Evolutionary conservation across 768 basidiomycete genomes (phyloP), one percentile per base, ranked within the genome.

Genomic region (Tremella mesenterica): DNA sequence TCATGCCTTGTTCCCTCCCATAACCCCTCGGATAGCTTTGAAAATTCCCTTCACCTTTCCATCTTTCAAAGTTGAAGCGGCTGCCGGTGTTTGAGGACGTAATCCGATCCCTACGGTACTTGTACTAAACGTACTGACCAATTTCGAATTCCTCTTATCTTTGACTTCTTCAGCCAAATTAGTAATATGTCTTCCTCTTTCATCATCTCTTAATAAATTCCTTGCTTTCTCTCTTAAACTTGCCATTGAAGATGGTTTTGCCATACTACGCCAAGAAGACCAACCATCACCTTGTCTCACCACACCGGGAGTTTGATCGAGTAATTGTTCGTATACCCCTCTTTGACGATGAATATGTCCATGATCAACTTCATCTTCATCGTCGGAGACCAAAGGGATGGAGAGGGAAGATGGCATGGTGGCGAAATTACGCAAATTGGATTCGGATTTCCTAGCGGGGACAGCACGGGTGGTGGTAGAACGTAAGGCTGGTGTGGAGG

Each of bases 401-500:
- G 49, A 16, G 25, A 50, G 48, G 25, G 48, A 28, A 18, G 62
- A 25, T 1, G 63, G 66, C 33, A 65, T 52, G n/a, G 63, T 68
- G 41, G 54, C 59, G 57, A 60, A 68, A 28, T 58, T 57, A 5
- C 66, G 54, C 0, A 68, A 48, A 30, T 68, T 68, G 10, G 63
- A 65, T 46, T 68, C 66, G 34, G 66, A 68, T 29, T 61, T 60
- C 6, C 66, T 59, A 16, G 51, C 30, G 27, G 46, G 53, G 31
- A 30, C 59, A 18, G 50, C 7, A 6, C 56, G 46, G 7, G 46
- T 53, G 25, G 53, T 55, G 6, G 21, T 21, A 20, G 54, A 55
- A 16, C 66, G 56, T 14, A 68, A 53, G n/a, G 64, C 64, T 0
- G 66, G 66, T 1, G 59, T 63, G n/a, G 66, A 68, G 5, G 66